Evolutionary conservation across 2,329 filamentous ascomycete species (phyloP), one percentile per base, ranked within the genome.

Genomic region (Drechslerella coelobrocha): DNA sequence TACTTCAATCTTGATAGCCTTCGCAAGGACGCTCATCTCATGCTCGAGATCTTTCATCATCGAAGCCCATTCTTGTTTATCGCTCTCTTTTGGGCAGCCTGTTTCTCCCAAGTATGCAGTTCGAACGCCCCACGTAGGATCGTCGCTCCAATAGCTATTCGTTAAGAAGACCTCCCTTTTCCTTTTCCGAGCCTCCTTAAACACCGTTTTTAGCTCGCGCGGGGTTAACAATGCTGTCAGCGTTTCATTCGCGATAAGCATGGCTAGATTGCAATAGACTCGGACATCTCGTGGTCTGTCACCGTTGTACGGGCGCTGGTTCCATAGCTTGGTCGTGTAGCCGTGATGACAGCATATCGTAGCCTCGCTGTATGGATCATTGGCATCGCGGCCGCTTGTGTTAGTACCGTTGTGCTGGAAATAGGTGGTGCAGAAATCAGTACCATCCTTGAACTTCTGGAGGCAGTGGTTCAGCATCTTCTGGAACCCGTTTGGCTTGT

Each of bases 301-400:
- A 6, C 29, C 29, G 7, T 17, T 14, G 1, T 50, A 8, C 17
- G 5, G 19, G 3, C 56, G 56, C 9, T 19, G 12, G 21, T 61
- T 61, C 8, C 19, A 27, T 4, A 61, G 56, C 19, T 50, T 26
- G 2, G 34, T 12, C 14, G 21, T 7, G n/a, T 61, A 61, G 19
- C 56, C 56, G 2, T 24, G 21, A 2, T 21, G 19, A 27, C 56
- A 61, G 10, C 56, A 61, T 8, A 61, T 2, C 41, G 41, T 45
- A 10, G 41, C 17, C 14, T 19, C 41, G 17, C 41, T 45, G 19
- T 45, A 45, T 21, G 41, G 41, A 3, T 45, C 21, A 21, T n/a
- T n/a, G n/a, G n/a, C n/a, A n/a, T 45, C 41, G 17, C 8, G 17
- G 41, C 21, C 10, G 10, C 2, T 45, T 17, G 19, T 17, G 14